A percentile compares a stretch with the other conserved stretches of the same genome.
Evolutionary conservation across 2,329 filamentous ascomycete species (phyloP).

Genomic region (Eurotiales sp.): DNA sequence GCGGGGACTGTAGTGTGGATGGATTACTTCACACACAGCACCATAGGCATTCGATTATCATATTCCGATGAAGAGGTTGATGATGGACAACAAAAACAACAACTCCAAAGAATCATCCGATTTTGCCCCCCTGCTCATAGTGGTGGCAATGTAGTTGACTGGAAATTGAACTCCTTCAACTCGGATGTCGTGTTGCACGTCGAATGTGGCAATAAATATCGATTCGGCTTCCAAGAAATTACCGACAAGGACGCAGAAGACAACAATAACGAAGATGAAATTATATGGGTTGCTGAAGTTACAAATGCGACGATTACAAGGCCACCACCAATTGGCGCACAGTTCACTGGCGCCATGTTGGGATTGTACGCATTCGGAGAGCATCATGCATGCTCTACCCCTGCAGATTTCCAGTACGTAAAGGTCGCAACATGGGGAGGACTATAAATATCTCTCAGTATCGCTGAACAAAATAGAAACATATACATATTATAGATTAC

Average conservation of each 20-base stretch:
- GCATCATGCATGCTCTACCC: conserved; percentile 35
- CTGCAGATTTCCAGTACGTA: conserved; percentile 41
- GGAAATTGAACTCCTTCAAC: conserved; percentile 7
- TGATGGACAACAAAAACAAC: neutral
- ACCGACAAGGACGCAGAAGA: neutral
- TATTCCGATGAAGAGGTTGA: conserved; percentile 12
- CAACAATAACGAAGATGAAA: neutral
- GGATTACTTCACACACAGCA: conserved; percentile 47
- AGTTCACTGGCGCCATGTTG: conserved; percentile 47
- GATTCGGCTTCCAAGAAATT: conserved; percentile 25
- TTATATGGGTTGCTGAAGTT: conserved; percentile 28
- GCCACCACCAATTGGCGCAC: conserved; percentile 35
- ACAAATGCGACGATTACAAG: conserved; percentile 32
- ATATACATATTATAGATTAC: neutral
- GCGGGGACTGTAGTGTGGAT: conserved; percentile 55
- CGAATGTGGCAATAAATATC: conserved; percentile 29
- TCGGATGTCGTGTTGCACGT: conserved; percentile 26
- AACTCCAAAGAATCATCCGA: conserved; percentile 22
- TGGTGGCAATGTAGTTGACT: conserved; percentile 14
- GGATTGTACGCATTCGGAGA: conserved; percentile 46
- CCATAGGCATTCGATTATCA: conserved; percentile 37
- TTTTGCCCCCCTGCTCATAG: conserved; percentile 22
- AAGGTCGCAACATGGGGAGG: conserved; percentile 19
- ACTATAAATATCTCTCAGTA: too few relatives aligned
- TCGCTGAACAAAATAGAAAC: too few relatives aligned